Conservation (phyloP, 2,329 filamentous ascomycete genomes). For the Talaromyces sp. region DNA sequence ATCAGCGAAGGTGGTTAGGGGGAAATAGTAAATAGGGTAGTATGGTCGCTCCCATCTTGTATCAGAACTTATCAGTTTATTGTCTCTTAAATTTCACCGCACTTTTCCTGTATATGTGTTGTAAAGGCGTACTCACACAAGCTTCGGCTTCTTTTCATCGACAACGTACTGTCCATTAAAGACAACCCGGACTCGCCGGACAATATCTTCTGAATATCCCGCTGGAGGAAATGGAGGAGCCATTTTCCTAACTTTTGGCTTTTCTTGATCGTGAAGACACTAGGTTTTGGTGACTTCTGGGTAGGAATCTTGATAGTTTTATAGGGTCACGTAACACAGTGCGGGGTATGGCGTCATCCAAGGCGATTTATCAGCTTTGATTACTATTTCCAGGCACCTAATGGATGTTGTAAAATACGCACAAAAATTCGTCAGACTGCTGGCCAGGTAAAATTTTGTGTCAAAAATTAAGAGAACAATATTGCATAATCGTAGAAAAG, state of each 20-base stretch:
- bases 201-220: conserved; percentile 12
- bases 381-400: not conserved
- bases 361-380: not conserved
- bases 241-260: not conserved
- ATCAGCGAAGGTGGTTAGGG: not conserved
- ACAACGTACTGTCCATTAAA: conserved; percentile 10
- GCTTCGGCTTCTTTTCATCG: conserved; percentile 7
- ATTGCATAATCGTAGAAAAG: not conserved
- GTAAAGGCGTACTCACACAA: conserved; percentile 4
- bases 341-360: not conserved
- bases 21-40: conserved; percentile 8
- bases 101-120: not conserved
- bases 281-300: not conserved
- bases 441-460: not conserved
- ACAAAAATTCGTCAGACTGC: not conserved
- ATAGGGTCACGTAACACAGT: not conserved
- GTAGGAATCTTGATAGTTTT: not conserved
- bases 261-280: not conserved
- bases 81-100: not conserved
- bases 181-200: conserved; percentile 9
- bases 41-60: conserved; percentile 9
- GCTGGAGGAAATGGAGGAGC: conserved; percentile 7
- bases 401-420: not conserved
- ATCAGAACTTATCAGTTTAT: not conserved
- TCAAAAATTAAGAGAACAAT: not conserved